Percentiles rank a stretch among this genome's conserved stretches.
Evolutionary conservation across 805 yeast genomes (phyloP).

Genomic region (Metschnikowia lochheadii): DNA sequence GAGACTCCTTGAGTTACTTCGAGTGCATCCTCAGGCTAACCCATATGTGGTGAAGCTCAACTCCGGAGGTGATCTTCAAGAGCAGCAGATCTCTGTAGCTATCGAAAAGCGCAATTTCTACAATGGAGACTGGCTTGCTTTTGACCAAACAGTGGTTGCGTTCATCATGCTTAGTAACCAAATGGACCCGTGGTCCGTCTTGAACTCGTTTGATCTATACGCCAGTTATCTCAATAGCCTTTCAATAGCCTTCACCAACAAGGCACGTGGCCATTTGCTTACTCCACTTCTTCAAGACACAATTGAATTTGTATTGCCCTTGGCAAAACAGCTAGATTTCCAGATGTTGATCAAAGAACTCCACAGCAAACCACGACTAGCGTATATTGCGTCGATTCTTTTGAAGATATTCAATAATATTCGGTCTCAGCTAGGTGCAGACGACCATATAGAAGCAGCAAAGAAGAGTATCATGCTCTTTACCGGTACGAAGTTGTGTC

Average conservation of each 20-base stretch:
- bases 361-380: slow-evolving; percentile 40
- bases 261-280: slow-evolving; percentile 35
- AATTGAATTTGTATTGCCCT: slow-evolving; percentile 39
- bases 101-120: slow-evolving; percentile 23
- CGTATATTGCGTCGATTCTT: slow-evolving; percentile 50
- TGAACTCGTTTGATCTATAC: slow-evolving; percentile 53
- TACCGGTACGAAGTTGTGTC: slow-evolving; percentile 52
- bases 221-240: slow-evolving; percentile 45
- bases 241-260: slow-evolving; percentile 47
- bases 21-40: slow-evolving; percentile 24
- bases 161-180: slow-evolving; percentile 48
- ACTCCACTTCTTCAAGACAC: slow-evolving; percentile 33
- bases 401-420: slow-evolving; percentile 59
- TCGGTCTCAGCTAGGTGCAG: slow-evolving; percentile 42
- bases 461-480: slow-evolving; percentile 50
- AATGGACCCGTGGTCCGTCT: slow-evolving; percentile 48
- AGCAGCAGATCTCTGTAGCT: slow-evolving; percentile 14
- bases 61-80: slow-evolving; percentile 14
- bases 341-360: slow-evolving; percentile 41
- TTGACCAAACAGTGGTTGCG: slow-evolving; percentile 40
- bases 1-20: slow-evolving; percentile 21
- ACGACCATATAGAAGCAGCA: slow-evolving; percentile 32
- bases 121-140: slow-evolving; percentile 42
- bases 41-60: slow-evolving; percentile 25
- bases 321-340: slow-evolving; percentile 38